Evolutionary conservation across 2,329 filamentous ascomycete species (phyloP), one percentile per base, ranked within the genome.

Genomic region (Diaporthe sp.): DNA sequence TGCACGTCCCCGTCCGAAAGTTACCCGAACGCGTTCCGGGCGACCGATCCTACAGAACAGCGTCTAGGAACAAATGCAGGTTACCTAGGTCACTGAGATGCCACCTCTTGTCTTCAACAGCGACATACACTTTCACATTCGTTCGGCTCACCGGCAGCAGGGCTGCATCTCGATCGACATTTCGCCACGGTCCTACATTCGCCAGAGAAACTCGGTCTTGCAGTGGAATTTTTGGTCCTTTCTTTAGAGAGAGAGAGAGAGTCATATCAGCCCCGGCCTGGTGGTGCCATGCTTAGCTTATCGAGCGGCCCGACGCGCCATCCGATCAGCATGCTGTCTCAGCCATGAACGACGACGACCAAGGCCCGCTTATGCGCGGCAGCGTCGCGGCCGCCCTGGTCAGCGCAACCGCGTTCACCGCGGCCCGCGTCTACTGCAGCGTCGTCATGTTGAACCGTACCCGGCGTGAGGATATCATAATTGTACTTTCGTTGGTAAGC

Each of bases 241-340:
- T 47, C 19, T 4, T 4, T 17, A 47, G 7, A 47, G 7, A 47
- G 42, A 47, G 8, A 45, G 9, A 47, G 7, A 47, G 7, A 47
- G 42, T 22, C 17, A 45, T 8, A 22, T 22, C 42, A 47, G 42
- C 42, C 19, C 42, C 42, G 42, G 42, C 42, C 42, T 19, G 8
- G 5, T 15, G 1, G 1, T 52, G 52, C 7, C 45, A 52, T 67
- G 64, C 64, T 19, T 38, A 45, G 64, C 64, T 28, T 52, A 47
- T 52, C 64, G 45, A 67, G 7, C 64, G 64, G 64, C 64, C 64
- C 64, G 45, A 67, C 45, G 64, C 45, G 64, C 64, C 28, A 19
- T 4, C 42, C 13, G 45, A 67, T 25, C 64, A 50, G 22, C 30
- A 67, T 47, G 40, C 40, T n/a, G 15, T 47, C 60, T n/a, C 15